Base-by-base conservation (phyloP, 1,284 basidiomycete species). In the Pyrrhoderma noxium region DNA sequence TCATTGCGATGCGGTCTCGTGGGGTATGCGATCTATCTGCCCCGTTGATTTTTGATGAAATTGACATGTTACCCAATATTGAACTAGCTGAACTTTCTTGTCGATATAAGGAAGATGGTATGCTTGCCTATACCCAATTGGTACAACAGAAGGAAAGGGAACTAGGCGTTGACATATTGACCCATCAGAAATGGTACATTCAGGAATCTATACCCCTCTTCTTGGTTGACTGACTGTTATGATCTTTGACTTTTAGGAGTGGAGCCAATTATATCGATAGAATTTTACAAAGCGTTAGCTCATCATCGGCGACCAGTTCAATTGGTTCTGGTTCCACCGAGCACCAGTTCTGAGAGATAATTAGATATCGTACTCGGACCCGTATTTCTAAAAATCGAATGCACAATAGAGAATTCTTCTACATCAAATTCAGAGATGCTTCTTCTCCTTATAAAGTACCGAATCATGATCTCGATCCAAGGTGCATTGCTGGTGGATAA, bases 101-200 rank as follows among this genome's bases (percentile, higher is more conserved):
- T 25, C 75, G 76, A 16, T 94, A 81, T 74, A 86, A 88, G 70
- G 77, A 79, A 21, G 85, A 91, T 42, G 90, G 90, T 40, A 92
- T 93, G 87, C 76, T 89, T 37, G 89, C 89, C 21, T 93, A 93
- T 64, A 88, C 92, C 49, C 74, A 91, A 53, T 76, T 90, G 22
- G 77, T 93, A 45, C 90, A 93, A 66, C 74, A 82, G 56, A 90
- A 87, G 67, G 93, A 97, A 69, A 85, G 88, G 64, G 91, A 89
- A 60, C 82, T 94, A 45, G 89, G 90, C 27, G 92, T 89, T 60
- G 93, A 97, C 65, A 92, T 97, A 39, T 73, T 96, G 51, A 93
- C 87, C 1, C 89, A 93, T 67, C 89, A 93, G 68, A 91, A 90
- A 72, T 93, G 90, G 90, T 81, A 42, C 53, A 74, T 65, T 8